A percentile compares a stretch with the other conserved stretches of the same genome.
Evolutionary conservation across 116 monocot species (phyloP).

Genomic region (Thalassia testudinum): DNA sequence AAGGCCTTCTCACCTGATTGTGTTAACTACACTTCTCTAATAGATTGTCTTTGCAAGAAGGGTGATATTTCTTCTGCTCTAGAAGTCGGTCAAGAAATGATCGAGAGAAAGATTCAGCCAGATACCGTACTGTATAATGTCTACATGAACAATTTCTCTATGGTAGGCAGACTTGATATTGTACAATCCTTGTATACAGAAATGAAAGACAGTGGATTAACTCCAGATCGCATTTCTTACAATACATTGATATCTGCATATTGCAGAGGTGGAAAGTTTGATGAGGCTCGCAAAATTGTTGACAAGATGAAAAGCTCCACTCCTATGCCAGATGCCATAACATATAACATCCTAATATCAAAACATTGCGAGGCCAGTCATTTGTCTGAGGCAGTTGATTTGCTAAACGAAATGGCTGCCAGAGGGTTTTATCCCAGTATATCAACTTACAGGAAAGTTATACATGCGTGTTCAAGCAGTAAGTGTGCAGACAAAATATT

Average conservation of each 20-base stretch:
- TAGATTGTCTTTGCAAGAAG: conserved; percentile 69
- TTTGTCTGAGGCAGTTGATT: conserved; percentile 20
- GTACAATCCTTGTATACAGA: conserved; percentile 35
- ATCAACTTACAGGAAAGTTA: conserved; percentile 33
- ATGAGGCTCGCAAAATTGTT: conserved; percentile 32
- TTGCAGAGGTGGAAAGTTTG: conserved; percentile 40
- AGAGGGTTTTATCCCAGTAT: conserved; percentile 27
- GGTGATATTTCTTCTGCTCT: conserved; percentile 54
- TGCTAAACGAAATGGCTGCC: conserved; percentile 54
- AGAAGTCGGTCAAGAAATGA: conserved; percentile 45
- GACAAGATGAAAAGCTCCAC: conserved; percentile 48
- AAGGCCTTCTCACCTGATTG: conserved; percentile 37
- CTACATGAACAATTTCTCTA: conserved; percentile 62
- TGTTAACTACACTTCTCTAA: conserved; percentile 82
- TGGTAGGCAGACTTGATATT: conserved; percentile 43
- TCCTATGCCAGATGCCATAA: conserved; percentile 48
- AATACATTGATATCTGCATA: conserved; percentile 55
- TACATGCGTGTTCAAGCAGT: conserved; percentile 34
- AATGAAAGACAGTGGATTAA: conserved; percentile 46
- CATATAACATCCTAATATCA: conserved; percentile 42
- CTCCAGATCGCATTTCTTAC: conserved; percentile 60
- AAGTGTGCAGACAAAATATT: conserved; percentile 36
- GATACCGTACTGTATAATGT: conserved; percentile 79
- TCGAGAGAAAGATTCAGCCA: conserved; percentile 29
- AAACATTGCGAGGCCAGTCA: conserved; percentile 29